Percentiles rank a stretch among this genome's conserved stretches.
Conservation (phyloP, 352 stramenopile genomes). For the Peronosclerospora sorghi region DNA sequence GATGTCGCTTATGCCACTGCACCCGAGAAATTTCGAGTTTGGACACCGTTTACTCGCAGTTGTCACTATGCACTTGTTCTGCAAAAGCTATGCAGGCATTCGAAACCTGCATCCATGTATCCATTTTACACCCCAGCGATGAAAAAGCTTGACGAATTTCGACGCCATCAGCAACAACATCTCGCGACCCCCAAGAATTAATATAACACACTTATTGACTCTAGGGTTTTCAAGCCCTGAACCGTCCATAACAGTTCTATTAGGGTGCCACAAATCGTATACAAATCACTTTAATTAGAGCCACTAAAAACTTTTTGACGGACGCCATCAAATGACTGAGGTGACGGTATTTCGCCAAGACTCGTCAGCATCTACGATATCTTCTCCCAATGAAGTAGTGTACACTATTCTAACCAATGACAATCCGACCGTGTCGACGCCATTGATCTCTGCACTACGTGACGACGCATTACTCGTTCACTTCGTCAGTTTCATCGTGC, state of each 20-base stretch:
- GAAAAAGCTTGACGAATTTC: conserved; percentile 36
- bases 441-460: conserved; percentile 51
- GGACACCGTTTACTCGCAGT: too few species aligned
- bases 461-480: conserved; percentile 45
- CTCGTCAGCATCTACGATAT: conserved; percentile 9
- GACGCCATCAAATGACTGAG: too few species aligned
- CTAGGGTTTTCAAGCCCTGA: too few species aligned
- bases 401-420: conserved; percentile 44
- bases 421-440: conserved; percentile 31
- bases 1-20: conserved; percentile 22
- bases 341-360: conserved; percentile 26
- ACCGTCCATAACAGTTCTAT: too few species aligned
- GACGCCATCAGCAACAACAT: conserved; percentile 34
- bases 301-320: too few species aligned
- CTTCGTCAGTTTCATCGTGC: conserved; percentile 58
- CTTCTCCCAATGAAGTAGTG: conserved; percentile 28
- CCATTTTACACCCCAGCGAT: conserved; percentile 35
- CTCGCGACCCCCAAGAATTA: too few species aligned
- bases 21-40: conserved; percentile 28
- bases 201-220: too few species aligned
- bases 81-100: conserved; percentile 29
- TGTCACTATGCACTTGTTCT: conserved; percentile 56
- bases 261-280: too few species aligned
- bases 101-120: conserved; percentile 16
- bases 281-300: too few species aligned